Conservation (phyloP, 1,139 yeast genomes). For the Saccharomycopsis hybrid region DNA sequence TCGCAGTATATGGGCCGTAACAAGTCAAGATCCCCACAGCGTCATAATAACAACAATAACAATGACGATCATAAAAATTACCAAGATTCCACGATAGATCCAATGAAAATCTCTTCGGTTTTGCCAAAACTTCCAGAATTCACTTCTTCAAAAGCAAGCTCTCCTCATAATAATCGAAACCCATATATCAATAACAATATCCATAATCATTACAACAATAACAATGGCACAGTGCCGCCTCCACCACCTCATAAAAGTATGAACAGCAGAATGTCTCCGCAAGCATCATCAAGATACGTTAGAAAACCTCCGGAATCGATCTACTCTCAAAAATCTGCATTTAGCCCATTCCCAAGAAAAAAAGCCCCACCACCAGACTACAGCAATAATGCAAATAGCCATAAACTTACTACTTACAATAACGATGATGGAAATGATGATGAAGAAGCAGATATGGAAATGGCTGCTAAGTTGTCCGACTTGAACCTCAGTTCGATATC, state of each 20-base stretch:
- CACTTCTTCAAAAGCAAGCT: neutral
- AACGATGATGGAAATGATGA: no score
- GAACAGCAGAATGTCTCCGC: neutral
- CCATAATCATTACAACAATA: neutral
- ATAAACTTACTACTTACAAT: neutral
- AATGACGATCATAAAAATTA: neutral
- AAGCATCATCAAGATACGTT: neutral
- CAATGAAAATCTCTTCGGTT: slow-evolving; percentile 18
- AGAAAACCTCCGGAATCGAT: neutral
- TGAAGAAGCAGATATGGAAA: no score
- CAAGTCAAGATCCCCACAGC: neutral
- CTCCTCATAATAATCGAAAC: neutral
- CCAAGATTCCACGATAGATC: slow-evolving; percentile 4
- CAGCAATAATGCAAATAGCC: neutral
- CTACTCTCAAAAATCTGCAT: neutral
- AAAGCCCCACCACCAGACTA: neutral
- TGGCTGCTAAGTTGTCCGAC: no score
- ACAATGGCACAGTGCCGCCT: slow-evolving; percentile 3
- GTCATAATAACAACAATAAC: neutral
- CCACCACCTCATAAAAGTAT: slow-evolving; percentile 18
- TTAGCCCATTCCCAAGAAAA: neutral
- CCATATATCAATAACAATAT: neutral
- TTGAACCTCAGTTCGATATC: no score
- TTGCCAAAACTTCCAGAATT: slow-evolving; percentile 21
- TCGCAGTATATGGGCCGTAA: slow-evolving; percentile 7